phyloP scores from a whole-genome alignment of 176 grass and related monocot genomes.

The Oryza punctata region DNA sequence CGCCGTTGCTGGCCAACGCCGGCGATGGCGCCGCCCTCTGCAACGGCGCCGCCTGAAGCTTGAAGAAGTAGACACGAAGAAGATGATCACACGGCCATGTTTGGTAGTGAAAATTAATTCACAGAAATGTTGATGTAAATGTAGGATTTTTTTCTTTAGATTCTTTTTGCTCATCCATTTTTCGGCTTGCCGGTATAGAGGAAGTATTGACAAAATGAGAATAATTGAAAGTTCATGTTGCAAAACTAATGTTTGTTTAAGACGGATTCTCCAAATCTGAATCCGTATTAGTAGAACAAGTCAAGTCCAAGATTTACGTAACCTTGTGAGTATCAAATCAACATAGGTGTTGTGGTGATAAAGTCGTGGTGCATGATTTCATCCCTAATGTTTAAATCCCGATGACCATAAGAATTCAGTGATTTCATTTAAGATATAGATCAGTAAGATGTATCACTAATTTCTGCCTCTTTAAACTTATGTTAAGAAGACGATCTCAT shows the following conservation, averaged over 20 bases:
- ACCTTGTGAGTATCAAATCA: too few relatives aligned
- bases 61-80: constrained; percentile 8
- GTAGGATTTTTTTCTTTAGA: constrained; percentile 1
- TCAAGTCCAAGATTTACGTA: too few relatives aligned
- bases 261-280: background rate
- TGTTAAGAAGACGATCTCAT: too few relatives aligned
- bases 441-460: too few relatives aligned
- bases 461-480: too few relatives aligned
- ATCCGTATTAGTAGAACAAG: too few relatives aligned
- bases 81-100: background rate
- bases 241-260: background rate
- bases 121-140: background rate
- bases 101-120: background rate
- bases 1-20: constrained; percentile 9
- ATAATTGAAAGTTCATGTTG: background rate
- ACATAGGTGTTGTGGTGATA: too few relatives aligned
- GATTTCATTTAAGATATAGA: too few relatives aligned
- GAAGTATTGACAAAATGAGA: background rate
- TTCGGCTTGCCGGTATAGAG: constrained; percentile 3
- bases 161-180: constrained; percentile 25
- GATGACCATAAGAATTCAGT: too few relatives aligned
- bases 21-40: constrained; percentile 35
- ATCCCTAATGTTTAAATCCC: too few relatives aligned
- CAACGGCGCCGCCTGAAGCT: constrained; percentile 31
- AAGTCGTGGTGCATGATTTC: too few relatives aligned